Evolutionary conservation across 2,329 filamentous ascomycete species (phyloP).

Genomic region (Fusarium paranaense): DNA sequence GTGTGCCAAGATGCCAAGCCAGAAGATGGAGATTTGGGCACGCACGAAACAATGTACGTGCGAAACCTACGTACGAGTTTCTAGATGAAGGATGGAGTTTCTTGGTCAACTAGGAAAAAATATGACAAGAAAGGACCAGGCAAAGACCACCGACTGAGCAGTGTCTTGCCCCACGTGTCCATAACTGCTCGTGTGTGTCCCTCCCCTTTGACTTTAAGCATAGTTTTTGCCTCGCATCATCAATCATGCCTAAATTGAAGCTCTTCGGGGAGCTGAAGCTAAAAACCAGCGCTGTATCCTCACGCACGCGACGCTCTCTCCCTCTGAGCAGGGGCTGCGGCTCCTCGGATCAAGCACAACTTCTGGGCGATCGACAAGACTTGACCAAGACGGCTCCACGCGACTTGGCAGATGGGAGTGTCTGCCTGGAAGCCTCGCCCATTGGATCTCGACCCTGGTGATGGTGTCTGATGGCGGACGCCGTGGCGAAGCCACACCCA

Average conservation of each 20-base stretch:
- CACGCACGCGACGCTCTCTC: background rate
- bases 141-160: background rate
- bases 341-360: background rate
- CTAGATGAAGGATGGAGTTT: background rate
- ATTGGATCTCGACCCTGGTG: background rate
- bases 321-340: background rate
- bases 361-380: slow-evolving; percentile 18
- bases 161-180: background rate
- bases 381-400: slow-evolving; percentile 14
- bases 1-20: slow-evolving; percentile 4
- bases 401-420: slow-evolving; percentile 17
- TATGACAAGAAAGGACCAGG: background rate
- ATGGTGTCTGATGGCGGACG: background rate
- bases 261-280: background rate
- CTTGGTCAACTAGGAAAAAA: background rate
- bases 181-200: background rate
- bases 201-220: slow-evolving; percentile 1
- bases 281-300: background rate
- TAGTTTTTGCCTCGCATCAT: slow-evolving; percentile 3
- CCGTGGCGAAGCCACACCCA: slow-evolving; percentile 16
- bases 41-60: background rate
- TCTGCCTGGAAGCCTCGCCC: background rate
- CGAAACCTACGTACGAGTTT: background rate
- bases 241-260: background rate
- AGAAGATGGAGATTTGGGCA: background rate